A percentile compares a stretch with the other conserved stretches of the same genome.
These are phyloP conservation scores for Fragaria iinumae DNA, from an alignment of 306 rosid species.

Conservation along the genomic window DNA sequence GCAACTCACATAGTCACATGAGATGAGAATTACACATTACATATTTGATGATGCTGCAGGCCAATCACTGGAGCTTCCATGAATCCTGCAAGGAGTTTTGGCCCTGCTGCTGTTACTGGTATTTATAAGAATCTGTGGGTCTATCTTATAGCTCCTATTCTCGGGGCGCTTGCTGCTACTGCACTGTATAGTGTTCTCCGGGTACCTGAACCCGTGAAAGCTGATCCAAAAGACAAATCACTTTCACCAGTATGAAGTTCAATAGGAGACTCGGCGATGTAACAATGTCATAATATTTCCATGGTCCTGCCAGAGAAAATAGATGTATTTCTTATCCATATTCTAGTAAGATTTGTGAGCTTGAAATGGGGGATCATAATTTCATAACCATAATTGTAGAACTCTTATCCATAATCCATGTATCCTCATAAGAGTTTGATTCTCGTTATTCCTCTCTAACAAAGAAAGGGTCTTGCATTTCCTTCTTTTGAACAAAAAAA, in stretches of 20 bases:
- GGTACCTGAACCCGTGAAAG: constrained; percentile 24
- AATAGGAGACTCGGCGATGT: neutral
- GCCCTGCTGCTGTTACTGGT: constrained; percentile 38
- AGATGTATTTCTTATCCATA: neutral
- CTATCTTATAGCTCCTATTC: constrained; percentile 27
- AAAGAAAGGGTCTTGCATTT: neutral
- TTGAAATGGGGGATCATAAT: neutral
- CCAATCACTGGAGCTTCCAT: constrained; percentile 51
- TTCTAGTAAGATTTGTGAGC: neutral
- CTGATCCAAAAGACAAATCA: constrained; percentile 19
- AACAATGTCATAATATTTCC: too few species aligned
- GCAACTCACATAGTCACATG: neutral
- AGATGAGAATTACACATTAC: neutral
- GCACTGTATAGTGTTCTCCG: constrained; percentile 32
- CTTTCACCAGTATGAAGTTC: constrained; percentile 1
- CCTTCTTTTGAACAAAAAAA: neutral
- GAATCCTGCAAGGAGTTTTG: constrained; percentile 64
- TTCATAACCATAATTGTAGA: neutral
- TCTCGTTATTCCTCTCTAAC: neutral
- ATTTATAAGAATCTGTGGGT: constrained; percentile 38
- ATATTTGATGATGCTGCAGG: constrained; percentile 29
- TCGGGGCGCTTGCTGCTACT: constrained; percentile 41
- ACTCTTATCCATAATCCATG: neutral
- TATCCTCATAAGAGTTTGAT: neutral
- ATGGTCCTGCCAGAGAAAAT: constrained; percentile 1